phyloP scores from a whole-genome alignment of 2,329 filamentous ascomycete species.

The Clathrospora elynae region DNA sequence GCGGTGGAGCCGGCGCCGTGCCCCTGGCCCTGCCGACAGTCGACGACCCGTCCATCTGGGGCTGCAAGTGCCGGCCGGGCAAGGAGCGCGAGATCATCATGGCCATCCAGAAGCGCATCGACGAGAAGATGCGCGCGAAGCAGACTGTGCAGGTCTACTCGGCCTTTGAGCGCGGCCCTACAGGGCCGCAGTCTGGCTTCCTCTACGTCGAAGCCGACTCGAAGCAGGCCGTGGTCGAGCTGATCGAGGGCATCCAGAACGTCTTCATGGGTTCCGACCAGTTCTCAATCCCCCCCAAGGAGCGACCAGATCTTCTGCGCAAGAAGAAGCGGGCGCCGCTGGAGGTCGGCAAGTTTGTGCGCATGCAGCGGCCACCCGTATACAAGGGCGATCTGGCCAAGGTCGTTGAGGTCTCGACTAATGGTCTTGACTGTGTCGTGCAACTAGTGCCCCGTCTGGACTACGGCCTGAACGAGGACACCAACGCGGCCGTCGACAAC shows the following conservation, averaged over 20 bases:
- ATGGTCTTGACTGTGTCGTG: conserved; percentile 85
- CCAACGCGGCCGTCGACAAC: conserved; percentile 54
- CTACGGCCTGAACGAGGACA: conserved; percentile 86
- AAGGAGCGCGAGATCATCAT: conserved; percentile 93
- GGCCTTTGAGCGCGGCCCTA: conserved; percentile 80
- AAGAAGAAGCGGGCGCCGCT: conserved; percentile 81
- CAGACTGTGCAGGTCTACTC: conserved; percentile 84
- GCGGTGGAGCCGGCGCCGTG: conserved; percentile 38
- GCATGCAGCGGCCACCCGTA: conserved; percentile 77
- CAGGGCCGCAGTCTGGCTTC: conserved; percentile 86
- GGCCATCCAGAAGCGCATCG: conserved; percentile 83
- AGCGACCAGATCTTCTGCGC: conserved; percentile 94
- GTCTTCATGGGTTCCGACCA: conserved; percentile 88
- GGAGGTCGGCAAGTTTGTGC: conserved; percentile 88
- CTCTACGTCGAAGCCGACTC: conserved; percentile 92
- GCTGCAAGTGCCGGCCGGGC: conserved; percentile 87
- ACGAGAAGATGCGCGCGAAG: conserved; percentile 77
- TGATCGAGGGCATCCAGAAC: conserved; percentile 82
- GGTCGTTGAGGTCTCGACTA: conserved; percentile 89
- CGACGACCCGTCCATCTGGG: conserved; percentile 95
- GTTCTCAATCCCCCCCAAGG: conserved; percentile 89
- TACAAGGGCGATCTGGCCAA: conserved; percentile 91
- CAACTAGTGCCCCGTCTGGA: conserved; percentile 88
- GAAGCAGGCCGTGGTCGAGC: conserved; percentile 82
- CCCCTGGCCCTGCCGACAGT: conserved; percentile 83